Percentiles rank a stretch among this genome's conserved stretches.
These are phyloP conservation scores for Dimocarpus longan DNA, from an alignment of 345 rosid species.

Conservation along the genomic window DNA sequence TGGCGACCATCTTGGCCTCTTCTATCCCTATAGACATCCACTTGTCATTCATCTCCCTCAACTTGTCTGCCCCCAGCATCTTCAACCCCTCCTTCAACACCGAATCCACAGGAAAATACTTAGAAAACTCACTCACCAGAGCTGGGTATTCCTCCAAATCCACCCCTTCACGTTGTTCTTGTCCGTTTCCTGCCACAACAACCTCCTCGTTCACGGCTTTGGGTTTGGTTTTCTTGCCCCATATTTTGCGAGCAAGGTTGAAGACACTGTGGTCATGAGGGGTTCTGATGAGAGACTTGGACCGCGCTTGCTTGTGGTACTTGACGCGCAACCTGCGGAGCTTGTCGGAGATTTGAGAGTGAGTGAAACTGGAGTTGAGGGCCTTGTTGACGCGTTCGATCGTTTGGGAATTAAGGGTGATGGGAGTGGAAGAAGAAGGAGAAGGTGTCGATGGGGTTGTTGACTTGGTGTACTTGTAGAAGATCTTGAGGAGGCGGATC, in stretches of 20 bases:
- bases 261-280: conserved; percentile 30
- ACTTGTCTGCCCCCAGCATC: conserved; percentile 19
- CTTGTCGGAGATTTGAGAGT: conserved; percentile 33
- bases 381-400: conserved; percentile 24
- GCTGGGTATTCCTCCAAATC: conserved; percentile 29
- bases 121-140: conserved; percentile 25
- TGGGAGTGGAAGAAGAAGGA: background rate
- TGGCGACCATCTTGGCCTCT: conserved; percentile 34
- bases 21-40: conserved; percentile 33
- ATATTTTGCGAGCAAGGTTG: conserved; percentile 25
- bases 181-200: too few relatives aligned
- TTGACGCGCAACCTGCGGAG: conserved; percentile 31
- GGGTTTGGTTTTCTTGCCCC: conserved; percentile 28
- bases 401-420: conserved; percentile 13
- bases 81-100: conserved; percentile 31
- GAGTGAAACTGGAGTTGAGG: conserved; percentile 29
- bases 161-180: background rate
- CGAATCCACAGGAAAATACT: conserved; percentile 9
- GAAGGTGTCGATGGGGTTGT: background rate
- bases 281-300: conserved; percentile 34
- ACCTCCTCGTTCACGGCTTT: too few relatives aligned
- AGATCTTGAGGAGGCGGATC: conserved; percentile 34
- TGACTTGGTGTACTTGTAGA: conserved; percentile 12
- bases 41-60: conserved; percentile 37
- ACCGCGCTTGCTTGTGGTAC: conserved; percentile 34